Conservation (phyloP, 2,329 filamentous ascomycete species). For the Fusarium secorum region DNA sequence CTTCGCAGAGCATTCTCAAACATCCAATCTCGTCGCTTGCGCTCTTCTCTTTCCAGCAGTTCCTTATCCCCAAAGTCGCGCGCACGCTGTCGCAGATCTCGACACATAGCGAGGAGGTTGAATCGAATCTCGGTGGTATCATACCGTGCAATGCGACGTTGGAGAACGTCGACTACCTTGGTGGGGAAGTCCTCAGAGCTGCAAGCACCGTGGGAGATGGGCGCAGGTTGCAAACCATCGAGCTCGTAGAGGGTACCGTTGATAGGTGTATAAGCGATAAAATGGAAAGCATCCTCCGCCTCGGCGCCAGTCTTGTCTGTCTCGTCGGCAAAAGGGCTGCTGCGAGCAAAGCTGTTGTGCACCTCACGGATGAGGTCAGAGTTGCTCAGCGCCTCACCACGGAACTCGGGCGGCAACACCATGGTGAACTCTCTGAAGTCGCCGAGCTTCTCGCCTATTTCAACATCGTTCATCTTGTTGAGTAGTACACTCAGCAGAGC, state of each 20-base stretch:
- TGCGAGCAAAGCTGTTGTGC: slow-evolving; percentile 89
- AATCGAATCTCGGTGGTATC: slow-evolving; percentile 89
- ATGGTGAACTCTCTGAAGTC: slow-evolving; percentile 91
- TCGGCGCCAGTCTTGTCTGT: slow-evolving; percentile 68
- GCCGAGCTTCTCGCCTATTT: slow-evolving; percentile 74
- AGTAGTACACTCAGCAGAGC: slow-evolving; percentile 90
- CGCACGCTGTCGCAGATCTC: slow-evolving; percentile 80
- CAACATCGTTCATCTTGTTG: slow-evolving; percentile 77
- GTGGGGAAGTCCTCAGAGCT: slow-evolving; percentile 74
- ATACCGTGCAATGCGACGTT: slow-evolving; percentile 84
- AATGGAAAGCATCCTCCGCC: slow-evolving; percentile 94
- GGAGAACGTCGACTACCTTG: slow-evolving; percentile 86
- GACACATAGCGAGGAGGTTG: slow-evolving; percentile 92
- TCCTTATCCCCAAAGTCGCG: slow-evolving; percentile 84
- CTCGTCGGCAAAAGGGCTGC: slow-evolving; percentile 92
- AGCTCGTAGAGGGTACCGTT: slow-evolving; percentile 88
- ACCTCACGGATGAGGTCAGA: slow-evolving; percentile 75
- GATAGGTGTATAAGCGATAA: slow-evolving; percentile 91
- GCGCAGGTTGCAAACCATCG: slow-evolving; percentile 91
- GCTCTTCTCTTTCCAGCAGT: slow-evolving; percentile 78
- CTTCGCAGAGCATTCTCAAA: slow-evolving; percentile 93
- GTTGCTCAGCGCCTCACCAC: slow-evolving; percentile 68
- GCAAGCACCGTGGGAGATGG: slow-evolving; percentile 87
- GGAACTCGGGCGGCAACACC: slow-evolving; percentile 77
- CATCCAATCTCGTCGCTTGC: slow-evolving; percentile 85